A percentile compares a stretch with the other conserved stretches of the same genome.
These are phyloP conservation scores for Penicillium sp. DNA, from an alignment of 2,329 filamentous ascomycete species.

Conservation along the genomic window DNA sequence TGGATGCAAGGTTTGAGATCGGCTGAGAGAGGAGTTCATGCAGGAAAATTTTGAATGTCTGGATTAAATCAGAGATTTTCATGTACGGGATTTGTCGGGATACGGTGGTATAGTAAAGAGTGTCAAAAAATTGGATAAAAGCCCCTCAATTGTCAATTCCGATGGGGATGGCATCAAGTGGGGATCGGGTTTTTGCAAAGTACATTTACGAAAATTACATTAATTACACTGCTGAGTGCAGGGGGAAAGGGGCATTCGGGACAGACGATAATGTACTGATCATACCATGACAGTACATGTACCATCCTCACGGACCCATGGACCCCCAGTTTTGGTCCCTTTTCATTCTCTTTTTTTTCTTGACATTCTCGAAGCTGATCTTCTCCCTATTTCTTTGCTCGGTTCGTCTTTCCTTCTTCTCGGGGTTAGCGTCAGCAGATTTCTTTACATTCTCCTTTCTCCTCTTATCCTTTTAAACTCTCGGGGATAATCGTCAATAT, in stretches of 20 bases:
- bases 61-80: not conserved
- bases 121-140: not conserved
- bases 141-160: not conserved
- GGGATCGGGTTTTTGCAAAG: not conserved
- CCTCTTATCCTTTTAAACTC: not conserved
- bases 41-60: not conserved
- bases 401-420: not conserved
- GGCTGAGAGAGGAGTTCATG: not conserved
- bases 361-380: not conserved
- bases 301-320: not conserved
- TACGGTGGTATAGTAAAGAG: not conserved
- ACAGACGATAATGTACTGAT: not conserved
- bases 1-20: not conserved
- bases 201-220: not conserved
- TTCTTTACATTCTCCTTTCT: not conserved
- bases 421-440: not conserved
- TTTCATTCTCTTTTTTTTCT: conserved; percentile 9
- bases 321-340: conserved; percentile 5
- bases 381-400: not conserved
- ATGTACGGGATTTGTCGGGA: not conserved
- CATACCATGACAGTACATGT: not conserved
- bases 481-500: not conserved
- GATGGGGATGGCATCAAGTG: not conserved
- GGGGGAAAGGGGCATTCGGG: not conserved
- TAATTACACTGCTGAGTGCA: not conserved